Conservation (phyloP, 202 grass and related monocot genomes). For the Eragrostis tef region DNA sequence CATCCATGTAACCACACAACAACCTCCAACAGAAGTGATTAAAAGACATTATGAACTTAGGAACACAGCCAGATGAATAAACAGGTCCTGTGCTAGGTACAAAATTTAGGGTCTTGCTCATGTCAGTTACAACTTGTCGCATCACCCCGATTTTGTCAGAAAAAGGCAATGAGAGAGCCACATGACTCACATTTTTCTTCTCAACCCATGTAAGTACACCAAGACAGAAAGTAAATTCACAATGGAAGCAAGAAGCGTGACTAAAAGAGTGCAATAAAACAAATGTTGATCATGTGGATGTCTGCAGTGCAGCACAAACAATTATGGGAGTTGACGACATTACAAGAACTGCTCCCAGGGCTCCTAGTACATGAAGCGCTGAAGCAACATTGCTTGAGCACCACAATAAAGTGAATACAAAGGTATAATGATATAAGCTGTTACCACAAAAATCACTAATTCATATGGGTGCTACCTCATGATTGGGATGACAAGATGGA, state of each 20-base stretch:
- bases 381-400: constrained; percentile 31
- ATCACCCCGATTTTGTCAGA: neutral
- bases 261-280: constrained; percentile 11
- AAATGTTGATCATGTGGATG: neutral
- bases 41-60: neutral
- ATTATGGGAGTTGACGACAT: neutral
- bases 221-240: no score
- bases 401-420: neutral
- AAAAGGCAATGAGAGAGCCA: neutral
- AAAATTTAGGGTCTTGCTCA: neutral
- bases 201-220: neutral
- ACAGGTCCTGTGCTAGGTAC: neutral
- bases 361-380: constrained; percentile 19
- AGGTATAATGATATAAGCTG: neutral
- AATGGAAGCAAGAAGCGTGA: constrained; percentile 8
- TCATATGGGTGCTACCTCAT: neutral
- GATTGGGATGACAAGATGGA: constrained; percentile 21
- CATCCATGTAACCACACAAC: neutral
- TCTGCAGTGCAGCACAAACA: constrained; percentile 2
- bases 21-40: neutral
- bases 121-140: constrained; percentile 26
- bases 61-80: neutral
- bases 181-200: neutral
- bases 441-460: neutral
- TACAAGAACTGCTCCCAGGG: constrained; percentile 1